phyloP scores from a whole-genome alignment of 2,329 filamentous ascomycete species.

The Paracoccidioides brasiliensis region DNA sequence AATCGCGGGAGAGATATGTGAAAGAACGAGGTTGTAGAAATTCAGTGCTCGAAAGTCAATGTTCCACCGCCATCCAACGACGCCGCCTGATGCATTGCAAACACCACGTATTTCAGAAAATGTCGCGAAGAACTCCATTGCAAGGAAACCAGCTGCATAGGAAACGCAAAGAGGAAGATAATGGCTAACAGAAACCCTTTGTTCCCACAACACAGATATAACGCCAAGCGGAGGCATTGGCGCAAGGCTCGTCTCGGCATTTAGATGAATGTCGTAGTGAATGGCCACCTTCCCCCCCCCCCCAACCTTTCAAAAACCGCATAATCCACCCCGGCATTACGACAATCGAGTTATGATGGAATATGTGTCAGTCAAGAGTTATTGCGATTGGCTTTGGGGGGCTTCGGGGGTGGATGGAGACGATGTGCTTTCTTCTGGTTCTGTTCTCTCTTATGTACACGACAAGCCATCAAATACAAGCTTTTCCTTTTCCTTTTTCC shows the following conservation, averaged over 20 bases:
- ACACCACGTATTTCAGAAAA: too few species aligned
- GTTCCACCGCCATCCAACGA: too few species aligned
- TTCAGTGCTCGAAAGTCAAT: too few species aligned
- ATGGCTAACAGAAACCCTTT: background rate
- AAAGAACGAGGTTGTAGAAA: too few species aligned
- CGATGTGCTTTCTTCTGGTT: background rate
- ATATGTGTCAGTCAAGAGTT: background rate
- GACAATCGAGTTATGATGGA: too few species aligned
- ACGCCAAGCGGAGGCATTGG: slow-evolving; percentile 99
- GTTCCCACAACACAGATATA: slow-evolving; percentile 57
- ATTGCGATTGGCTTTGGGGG: background rate
- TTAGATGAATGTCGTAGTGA: slow-evolving; percentile 45
- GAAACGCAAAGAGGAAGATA: background rate
- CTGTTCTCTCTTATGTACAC: background rate
- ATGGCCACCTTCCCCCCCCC: slow-evolving; percentile 36
- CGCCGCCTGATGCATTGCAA: too few species aligned
- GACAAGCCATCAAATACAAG: background rate
- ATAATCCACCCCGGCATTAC: background rate
- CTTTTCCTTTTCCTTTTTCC: background rate
- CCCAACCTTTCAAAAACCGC: slow-evolving; percentile 10
- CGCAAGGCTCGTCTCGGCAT: slow-evolving; percentile 99
- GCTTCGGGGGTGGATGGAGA: background rate
- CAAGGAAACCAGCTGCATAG: background rate
- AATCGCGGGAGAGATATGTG: background rate
- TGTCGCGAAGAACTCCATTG: too few species aligned